Conservation (phyloP, 106 monocot genomes). For the Dendrobium officinale region DNA sequence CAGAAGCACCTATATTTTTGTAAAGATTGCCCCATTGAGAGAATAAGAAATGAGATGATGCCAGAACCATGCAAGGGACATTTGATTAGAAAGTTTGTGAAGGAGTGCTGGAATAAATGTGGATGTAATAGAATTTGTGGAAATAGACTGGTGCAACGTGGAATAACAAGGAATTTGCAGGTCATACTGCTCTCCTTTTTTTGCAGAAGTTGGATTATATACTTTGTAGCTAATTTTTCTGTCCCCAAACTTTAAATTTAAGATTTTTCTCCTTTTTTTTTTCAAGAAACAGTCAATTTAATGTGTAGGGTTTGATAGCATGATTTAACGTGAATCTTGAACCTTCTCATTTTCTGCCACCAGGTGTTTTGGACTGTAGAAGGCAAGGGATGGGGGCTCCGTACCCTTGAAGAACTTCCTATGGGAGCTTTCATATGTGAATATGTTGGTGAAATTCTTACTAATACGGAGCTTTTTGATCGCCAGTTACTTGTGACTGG, state of each 20-base stretch:
- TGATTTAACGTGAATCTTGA: not conserved
- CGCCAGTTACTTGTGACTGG: slow-evolving; percentile 37
- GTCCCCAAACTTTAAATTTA: not conserved
- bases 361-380: slow-evolving; percentile 62
- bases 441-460: slow-evolving; percentile 82
- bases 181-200: slow-evolving; percentile 6
- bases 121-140: slow-evolving; percentile 74
- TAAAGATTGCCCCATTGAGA: slow-evolving; percentile 69
- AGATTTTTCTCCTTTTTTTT: not conserved
- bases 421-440: slow-evolving; percentile 85
- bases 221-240: too few species aligned
- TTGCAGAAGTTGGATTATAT: too few species aligned
- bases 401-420: slow-evolving; percentile 57
- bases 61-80: slow-evolving; percentile 75
- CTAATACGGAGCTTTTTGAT: slow-evolving; percentile 80
- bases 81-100: slow-evolving; percentile 56
- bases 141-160: slow-evolving; percentile 84
- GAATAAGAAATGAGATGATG: slow-evolving; percentile 22
- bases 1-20: slow-evolving; percentile 44
- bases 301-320: not conserved
- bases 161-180: slow-evolving; percentile 65
- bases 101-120: slow-evolving; percentile 94
- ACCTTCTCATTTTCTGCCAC: not conserved
- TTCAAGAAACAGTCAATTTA: not conserved
- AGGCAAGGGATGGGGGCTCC: slow-evolving; percentile 81